Evolutionary conservation across 2,329 filamentous ascomycete genomes (phyloP), one percentile per base, ranked within the genome.

Genomic region (Verticillium tricorpus): DNA sequence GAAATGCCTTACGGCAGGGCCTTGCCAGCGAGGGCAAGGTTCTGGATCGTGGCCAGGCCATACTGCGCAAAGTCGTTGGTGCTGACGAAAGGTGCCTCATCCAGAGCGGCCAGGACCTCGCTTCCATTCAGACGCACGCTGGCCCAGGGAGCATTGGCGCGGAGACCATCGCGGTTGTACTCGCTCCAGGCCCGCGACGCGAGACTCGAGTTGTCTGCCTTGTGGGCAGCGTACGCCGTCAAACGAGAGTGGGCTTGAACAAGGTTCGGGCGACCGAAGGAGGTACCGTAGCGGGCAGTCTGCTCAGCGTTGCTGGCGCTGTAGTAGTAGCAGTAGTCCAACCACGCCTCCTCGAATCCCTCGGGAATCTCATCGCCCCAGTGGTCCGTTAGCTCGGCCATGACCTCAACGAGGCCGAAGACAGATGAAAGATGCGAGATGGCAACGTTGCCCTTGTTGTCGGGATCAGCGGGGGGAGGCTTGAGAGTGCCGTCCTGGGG

Each of bases 261-360:
- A 57, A 87, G 71, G 56, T 71, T 82, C 5, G 81, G 63, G 3
- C 64, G 76, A n/a, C 79, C 73, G 61, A 83, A 87, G 56, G 71
- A 71, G 1, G 69, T 68, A 7, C 85, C 85, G 64, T 86, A 88
- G 0, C 83, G 77, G 1, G 78, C 76, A 2, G 67, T 70, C 69
- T 88, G 85, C 71, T 86, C 82, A 0, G 72, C 77, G 0, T 72
- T 70, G 0, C 76, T 67, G 0, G 82, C 84, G 9, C 77, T 75
- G 66, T 84, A 88, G 71, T 85, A 86, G 68, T 81, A 82, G 67
- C 83, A 85, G 71, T 88, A 88, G 58, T 87, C 85, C 1, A 86
- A 72, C 80, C 84, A 88, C 0, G 79, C 82, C 7, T 80, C 70
- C 57, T 81, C 75, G 68, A 88, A 86, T 0, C 78, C 78, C 9